Conservation (phyloP, 495 filamentous ascomycete genomes). For the Talaromyces wortmannii region DNA sequence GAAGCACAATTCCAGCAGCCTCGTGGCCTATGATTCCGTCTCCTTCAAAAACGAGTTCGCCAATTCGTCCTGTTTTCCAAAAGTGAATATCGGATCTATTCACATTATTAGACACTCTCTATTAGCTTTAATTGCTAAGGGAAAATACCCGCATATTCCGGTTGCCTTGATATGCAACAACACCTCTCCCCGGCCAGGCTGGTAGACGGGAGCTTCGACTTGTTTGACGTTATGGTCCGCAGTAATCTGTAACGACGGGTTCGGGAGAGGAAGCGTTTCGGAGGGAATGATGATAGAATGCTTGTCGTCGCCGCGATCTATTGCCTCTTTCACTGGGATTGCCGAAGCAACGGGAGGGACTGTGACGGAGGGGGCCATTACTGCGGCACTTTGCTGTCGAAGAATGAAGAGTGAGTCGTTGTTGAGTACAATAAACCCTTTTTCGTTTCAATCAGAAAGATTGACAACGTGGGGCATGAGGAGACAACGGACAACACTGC, state of each 20-base stretch:
- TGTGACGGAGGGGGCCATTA: too few relatives aligned
- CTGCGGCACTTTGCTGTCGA: too few relatives aligned
- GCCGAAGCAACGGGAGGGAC: too few relatives aligned
- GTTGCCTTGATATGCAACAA: slow-evolving; percentile 45
- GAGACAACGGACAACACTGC: too few relatives aligned
- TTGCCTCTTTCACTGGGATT: too few relatives aligned
- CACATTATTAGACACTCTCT: not conserved
- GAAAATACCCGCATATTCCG: slow-evolving; percentile 37
- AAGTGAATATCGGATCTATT: slow-evolving; percentile 64
- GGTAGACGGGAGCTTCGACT: slow-evolving; percentile 43
- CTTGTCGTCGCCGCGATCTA: too few relatives aligned
- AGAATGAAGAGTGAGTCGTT: too few relatives aligned
- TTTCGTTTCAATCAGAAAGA: too few relatives aligned
- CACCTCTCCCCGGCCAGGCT: slow-evolving; percentile 38
- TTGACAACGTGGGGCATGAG: too few relatives aligned
- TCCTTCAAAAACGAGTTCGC: slow-evolving; percentile 58
- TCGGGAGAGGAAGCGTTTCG: slow-evolving; percentile 19
- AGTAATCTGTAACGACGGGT: slow-evolving; percentile 50
- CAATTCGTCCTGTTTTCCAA: slow-evolving; percentile 73
- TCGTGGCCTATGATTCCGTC: slow-evolving; percentile 77
- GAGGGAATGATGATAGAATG: too few relatives aligned
- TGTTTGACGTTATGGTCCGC: slow-evolving; percentile 45
- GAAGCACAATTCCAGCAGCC: slow-evolving; percentile 60
- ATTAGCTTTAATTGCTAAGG: not conserved
- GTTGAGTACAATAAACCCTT: too few relatives aligned